These are phyloP conservation scores for Mycena polygramma DNA, from an alignment of 768 basidiomycete genomes.

Conservation along the genomic window DNA sequence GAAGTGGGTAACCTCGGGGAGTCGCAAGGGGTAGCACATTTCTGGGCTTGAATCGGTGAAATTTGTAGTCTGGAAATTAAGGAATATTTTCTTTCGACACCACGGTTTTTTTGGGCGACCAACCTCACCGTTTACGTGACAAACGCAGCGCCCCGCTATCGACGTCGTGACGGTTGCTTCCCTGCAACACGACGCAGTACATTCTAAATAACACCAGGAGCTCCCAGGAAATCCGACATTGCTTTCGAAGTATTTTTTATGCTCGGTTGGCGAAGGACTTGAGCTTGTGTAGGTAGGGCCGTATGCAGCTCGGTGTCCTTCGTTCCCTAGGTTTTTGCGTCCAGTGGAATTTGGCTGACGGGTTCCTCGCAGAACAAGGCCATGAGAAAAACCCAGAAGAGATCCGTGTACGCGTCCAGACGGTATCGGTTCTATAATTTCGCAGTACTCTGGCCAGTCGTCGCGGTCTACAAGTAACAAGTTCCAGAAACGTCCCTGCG, in stretches of 20 bases:
- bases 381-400: constrained; percentile 93
- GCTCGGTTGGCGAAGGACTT: background rate
- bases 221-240: background rate
- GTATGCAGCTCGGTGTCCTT: background rate
- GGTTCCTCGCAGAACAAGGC: constrained; percentile 91
- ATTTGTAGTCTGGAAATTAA: no score
- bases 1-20: no score
- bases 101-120: no score
- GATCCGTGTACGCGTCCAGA: constrained; percentile 81
- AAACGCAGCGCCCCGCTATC: no score
- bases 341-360: constrained; percentile 76
- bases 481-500: constrained; percentile 78
- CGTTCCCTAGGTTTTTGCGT: no score
- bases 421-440: no score
- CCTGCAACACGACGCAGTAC: no score
- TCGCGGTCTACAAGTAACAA: constrained; percentile 83
- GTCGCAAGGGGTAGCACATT: no score
- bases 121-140: no score
- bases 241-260: background rate
- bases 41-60: no score
- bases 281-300: background rate
- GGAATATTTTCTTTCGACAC: no score
- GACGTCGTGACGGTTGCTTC: no score
- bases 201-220: background rate
- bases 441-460: constrained; percentile 89